Evolutionary conservation across 345 rosid species (phyloP), one percentile per base, ranked within the genome.

Genomic region (Clarkia xantiana): DNA sequence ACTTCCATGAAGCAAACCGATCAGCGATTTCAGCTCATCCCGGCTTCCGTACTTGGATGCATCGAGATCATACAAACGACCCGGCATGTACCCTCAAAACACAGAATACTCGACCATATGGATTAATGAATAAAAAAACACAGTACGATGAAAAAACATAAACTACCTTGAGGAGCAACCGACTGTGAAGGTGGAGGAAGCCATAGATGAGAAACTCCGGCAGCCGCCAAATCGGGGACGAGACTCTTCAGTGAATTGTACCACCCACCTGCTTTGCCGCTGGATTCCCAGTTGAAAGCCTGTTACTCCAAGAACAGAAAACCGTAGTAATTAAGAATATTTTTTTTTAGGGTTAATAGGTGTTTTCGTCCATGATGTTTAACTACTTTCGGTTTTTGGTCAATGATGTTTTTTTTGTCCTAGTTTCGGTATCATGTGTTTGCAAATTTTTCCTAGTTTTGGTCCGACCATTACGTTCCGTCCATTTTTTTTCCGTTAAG

Each of bases 161-260:
- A 1, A n/a, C 18, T 55, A 80, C 97, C 95, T 64, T 85, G 63
- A 0, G 71, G 70, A 12, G 70, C 59, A 40, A 42, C 81, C 2
- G 97, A 90, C 18, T 86, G 97, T 43, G 95, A 90, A 2, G 97
- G 64, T 7, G 97, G 95, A 45, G 95, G 97, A 67, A 85, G 94
- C 97, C 95, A 90, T 36, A 90, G 72, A 60, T 82, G 94, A 51
- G 97, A 77, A 46, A 82, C 61, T 49, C 91, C 94, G 16, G 84
- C 79, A n/a, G 40, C 63, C 40, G 73, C 76, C 52, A 86, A 51
- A 29, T 85, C 94, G 47, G 80, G 62, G 42, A 81, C 50, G 16
- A 61, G 52, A 59, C 58, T 80, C 62, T 68, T 76, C 12, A 90
- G 71, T 1, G 71, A 77, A 43, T 79, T 90, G 72, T 90, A 81